phyloP scores from a whole-genome alignment of 2,329 filamentous ascomycete genomes.

The Paracamarosporium sp. region DNA sequence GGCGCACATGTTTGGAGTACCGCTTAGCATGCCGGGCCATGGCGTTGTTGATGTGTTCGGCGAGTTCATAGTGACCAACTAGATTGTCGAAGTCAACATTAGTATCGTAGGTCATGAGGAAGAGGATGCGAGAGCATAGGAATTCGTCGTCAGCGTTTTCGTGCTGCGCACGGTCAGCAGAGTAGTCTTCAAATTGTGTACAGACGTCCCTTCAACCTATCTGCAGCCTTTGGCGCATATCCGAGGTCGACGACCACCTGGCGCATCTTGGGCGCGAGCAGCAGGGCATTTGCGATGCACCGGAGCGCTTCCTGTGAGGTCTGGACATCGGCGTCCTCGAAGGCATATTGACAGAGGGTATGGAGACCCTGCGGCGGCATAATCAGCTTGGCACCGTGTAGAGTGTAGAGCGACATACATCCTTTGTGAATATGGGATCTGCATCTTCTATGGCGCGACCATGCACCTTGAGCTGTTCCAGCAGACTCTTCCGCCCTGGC shows the following conservation, averaged over 20 bases:
- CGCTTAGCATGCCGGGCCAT: constrained; percentile 67
- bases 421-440: constrained; percentile 82
- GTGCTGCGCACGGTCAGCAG: constrained; percentile 49
- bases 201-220: constrained; percentile 65
- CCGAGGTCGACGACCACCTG: constrained; percentile 76
- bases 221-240: constrained; percentile 71
- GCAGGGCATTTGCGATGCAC: constrained; percentile 83
- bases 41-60: constrained; percentile 72
- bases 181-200: too few species aligned
- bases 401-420: constrained; percentile 58
- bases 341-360: constrained; percentile 74
- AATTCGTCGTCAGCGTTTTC: constrained; percentile 87
- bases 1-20: constrained; percentile 50
- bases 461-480: constrained; percentile 75
- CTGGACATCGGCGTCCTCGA: constrained; percentile 67
- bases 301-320: constrained; percentile 75
- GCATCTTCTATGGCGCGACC: constrained; percentile 75
- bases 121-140: constrained; percentile 77
- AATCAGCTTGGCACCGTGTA: constrained; percentile 11
- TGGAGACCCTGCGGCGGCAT: constrained; percentile 69
- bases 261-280: constrained; percentile 71
- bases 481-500: constrained; percentile 66
- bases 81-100: constrained; percentile 70
- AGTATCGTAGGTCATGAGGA: constrained; percentile 79
- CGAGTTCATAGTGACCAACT: constrained; percentile 70